Evolutionary conservation across 768 basidiomycete genomes (phyloP).

Genomic region (Hygrophorus russula): DNA sequence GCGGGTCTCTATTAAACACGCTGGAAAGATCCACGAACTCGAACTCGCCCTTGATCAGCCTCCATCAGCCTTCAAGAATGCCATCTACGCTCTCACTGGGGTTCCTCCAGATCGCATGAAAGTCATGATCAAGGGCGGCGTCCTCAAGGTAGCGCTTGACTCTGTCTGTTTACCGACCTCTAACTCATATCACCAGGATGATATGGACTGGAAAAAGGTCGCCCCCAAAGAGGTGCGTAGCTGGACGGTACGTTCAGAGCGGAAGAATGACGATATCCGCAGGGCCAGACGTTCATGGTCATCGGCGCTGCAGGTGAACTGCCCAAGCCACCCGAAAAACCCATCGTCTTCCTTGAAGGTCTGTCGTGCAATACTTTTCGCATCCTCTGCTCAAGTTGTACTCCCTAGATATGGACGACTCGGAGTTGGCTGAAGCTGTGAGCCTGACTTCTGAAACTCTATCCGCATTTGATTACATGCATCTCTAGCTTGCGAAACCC

Average conservation of each 20-base stretch:
- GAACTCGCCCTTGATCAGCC: conserved; percentile 63
- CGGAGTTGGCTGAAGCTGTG: conserved; percentile 71
- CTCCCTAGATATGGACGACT: conserved; percentile 70
- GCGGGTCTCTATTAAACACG: conserved; percentile 80
- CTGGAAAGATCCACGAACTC: conserved; percentile 68
- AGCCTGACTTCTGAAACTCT: conserved; percentile 13
- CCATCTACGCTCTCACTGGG: conserved; percentile 71
- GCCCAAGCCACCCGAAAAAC: conserved; percentile 75
- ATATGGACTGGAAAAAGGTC: conserved; percentile 77
- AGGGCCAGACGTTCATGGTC: conserved; percentile 89
- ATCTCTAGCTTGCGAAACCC: conserved; percentile 56
- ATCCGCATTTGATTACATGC: conserved; percentile 4
- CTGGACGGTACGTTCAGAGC: neutral
- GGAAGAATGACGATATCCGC: conserved; percentile 1
- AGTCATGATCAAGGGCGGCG: conserved; percentile 89
- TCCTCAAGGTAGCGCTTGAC: conserved; percentile 60
- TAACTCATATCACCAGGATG: conserved; percentile 45
- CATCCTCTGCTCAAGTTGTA: neutral
- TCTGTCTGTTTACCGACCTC: neutral
- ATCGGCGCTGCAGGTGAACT: conserved; percentile 91
- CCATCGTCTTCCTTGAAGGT: conserved; percentile 82
- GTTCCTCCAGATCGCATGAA: conserved; percentile 92
- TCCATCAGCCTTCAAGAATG: conserved; percentile 69
- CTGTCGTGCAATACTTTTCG: conserved; percentile 7
- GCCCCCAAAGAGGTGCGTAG: conserved; percentile 66